Percentiles rank a stretch among this genome's conserved stretches.
Evolutionary conservation across 208 protist genomes (phyloP).

Genomic region (Acanthamoeba polyphaga): DNA sequence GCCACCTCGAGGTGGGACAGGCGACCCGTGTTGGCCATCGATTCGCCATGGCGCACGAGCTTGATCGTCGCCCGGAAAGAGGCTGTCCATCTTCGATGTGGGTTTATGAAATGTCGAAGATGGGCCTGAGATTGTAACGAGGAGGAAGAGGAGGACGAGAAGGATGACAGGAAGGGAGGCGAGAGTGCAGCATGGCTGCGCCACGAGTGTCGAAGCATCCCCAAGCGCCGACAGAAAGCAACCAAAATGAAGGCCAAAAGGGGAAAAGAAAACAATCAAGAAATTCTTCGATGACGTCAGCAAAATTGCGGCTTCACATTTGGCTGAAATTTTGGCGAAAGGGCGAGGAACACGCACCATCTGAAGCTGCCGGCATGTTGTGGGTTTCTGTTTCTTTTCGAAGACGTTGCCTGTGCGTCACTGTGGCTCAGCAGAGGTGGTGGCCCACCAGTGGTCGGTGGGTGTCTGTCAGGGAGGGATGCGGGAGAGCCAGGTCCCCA

Average conservation of each 20-base stretch:
- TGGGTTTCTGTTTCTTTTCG: neutral
- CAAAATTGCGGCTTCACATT: no score
- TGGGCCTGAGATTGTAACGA: neutral
- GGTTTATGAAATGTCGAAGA: neutral
- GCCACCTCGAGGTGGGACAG: conserved; percentile 42
- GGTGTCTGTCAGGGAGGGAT: neutral
- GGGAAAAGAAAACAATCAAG: neutral
- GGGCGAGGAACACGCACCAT: neutral
- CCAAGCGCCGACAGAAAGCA: neutral
- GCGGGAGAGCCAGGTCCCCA: neutral
- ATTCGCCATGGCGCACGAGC: conserved; percentile 55
- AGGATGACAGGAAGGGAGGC: neutral
- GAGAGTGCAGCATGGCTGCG: no score
- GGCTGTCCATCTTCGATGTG: neutral
- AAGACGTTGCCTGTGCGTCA: neutral
- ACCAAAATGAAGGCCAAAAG: neutral
- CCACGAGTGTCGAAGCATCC: neutral
- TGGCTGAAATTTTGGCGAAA: neutral
- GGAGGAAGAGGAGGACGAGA: no score
- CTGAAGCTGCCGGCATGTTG: neutral
- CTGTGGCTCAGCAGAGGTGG: neutral
- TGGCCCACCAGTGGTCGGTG: neutral
- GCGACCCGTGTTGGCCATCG: conserved; percentile 46
- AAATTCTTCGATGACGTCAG: no score
- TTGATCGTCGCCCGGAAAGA: conserved; percentile 37